Base-by-base conservation (phyloP, 2,329 filamentous ascomycete species). In the Exophiala alcalophila region DNA sequence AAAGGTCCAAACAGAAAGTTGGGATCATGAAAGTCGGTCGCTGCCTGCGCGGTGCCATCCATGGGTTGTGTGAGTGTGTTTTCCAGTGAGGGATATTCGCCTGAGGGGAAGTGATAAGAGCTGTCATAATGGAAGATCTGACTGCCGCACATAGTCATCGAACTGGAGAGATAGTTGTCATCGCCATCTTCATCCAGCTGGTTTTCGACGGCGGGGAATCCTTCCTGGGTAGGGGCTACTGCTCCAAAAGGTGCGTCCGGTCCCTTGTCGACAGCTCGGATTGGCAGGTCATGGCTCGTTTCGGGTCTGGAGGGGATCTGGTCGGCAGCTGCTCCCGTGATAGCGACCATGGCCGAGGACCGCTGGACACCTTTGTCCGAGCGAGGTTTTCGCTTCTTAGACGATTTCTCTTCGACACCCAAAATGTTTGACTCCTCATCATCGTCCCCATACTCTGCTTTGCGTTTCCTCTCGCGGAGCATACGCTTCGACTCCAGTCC, bases 401-500 rank as follows among this genome's bases (percentile, higher is more conserved):
- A 36, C 39, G 16, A 27, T 25, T 23, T 21, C 12, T 14, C 43
- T 30, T n/a, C 31, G 12, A 18, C 18, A 10, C 16, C 39, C 15
- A 19, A 26, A 2, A 11, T 15, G 6, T 19, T n/a, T 12, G 11
- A 49, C 53, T 58, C 24, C 18, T 34, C 30, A 6, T 48, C 48
- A n/a, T 50, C 40, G 2, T 29, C 30, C 3, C 33, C 60, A 19
- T 60, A 62, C 44, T 60, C 60, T 47, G 64, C 61, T 58, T 67
- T 67, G 50, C 64, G 60, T 52, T 70, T 67, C 53, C 45, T 52
- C 65, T 64, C 45, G 59, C 56, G 35, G 63, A 60, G 57, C 54
- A 59, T 65, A 32, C 59, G 66, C 44, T 60, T 61, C 44, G 65
- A 67, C 8, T 63, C 57, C 65, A 78, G 66, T n/a, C 81, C 80